These are phyloP conservation scores for Cytospora mali DNA, from an alignment of 2,329 filamentous ascomycete genomes.

Conservation along the genomic window DNA sequence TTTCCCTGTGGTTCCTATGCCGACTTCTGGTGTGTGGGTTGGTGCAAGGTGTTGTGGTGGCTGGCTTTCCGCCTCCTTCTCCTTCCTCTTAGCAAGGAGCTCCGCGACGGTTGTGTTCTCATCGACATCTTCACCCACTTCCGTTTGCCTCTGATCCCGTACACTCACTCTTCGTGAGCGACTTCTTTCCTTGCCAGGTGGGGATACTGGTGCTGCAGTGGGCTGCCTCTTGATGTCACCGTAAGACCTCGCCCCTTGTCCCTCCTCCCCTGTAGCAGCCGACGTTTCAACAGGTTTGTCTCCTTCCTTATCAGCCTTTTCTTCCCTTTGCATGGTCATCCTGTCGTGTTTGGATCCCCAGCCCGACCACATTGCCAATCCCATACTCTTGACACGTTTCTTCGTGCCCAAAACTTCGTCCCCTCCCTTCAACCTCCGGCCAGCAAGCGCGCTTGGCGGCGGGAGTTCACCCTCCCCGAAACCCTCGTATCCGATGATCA, in stretches of 20 bases:
- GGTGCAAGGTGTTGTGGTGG: conserved; percentile 45
- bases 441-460: conserved; percentile 81
- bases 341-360: conserved; percentile 92
- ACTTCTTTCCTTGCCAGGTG: conserved; percentile 37
- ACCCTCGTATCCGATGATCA: conserved; percentile 69
- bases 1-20: conserved; percentile 53
- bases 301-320: conserved; percentile 43
- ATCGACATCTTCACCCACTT: conserved; percentile 29
- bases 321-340: conserved; percentile 64
- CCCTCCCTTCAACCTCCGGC: conserved; percentile 58
- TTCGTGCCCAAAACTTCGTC: conserved; percentile 56
- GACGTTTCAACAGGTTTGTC: conserved; percentile 42
- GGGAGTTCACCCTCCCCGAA: conserved; percentile 75
- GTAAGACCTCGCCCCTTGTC: conserved; percentile 46
- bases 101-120: conserved; percentile 47
- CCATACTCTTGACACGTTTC: conserved; percentile 63
- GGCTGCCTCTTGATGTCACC: conserved; percentile 46
- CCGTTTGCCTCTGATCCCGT: conserved; percentile 54
- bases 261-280: conserved; percentile 44
- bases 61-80: conserved; percentile 37
- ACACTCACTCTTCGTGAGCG: conserved; percentile 51
- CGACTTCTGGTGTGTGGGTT: conserved; percentile 48
- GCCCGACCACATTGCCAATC: conserved; percentile 79
- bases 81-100: conserved; percentile 47
- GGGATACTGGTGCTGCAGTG: conserved; percentile 31